phyloP scores from a whole-genome alignment of 129 eudicot genomes.

The Saussurea involucrata region DNA sequence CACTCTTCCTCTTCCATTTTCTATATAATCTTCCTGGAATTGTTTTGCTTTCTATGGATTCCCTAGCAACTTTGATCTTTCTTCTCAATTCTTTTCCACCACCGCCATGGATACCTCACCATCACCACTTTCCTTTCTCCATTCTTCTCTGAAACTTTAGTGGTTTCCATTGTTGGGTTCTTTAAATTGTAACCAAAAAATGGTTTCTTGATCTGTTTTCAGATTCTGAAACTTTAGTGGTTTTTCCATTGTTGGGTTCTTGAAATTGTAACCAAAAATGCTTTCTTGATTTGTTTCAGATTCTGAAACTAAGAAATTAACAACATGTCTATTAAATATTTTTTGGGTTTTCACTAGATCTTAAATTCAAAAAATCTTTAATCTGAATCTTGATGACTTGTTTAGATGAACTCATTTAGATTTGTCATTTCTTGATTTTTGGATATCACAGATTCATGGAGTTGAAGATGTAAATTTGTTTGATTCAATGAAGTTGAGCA shows the following conservation, averaged over 20 bases:
- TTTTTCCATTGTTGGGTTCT: too few species aligned
- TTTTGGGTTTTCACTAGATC: neutral
- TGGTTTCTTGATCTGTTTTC: neutral
- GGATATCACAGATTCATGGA: constrained; percentile 7
- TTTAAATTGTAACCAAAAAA: neutral
- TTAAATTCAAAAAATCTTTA: constrained; percentile 9
- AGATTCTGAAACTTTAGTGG: too few species aligned
- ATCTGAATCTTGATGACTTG: constrained; percentile 4
- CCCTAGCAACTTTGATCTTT: too few species aligned
- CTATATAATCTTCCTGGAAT: too few species aligned
- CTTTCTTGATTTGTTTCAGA: neutral
- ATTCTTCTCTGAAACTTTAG: too few species aligned
- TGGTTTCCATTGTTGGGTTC: too few species aligned
- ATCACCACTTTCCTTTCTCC: too few species aligned
- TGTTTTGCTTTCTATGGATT: too few species aligned
- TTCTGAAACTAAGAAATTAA: neutral
- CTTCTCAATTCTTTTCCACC: too few species aligned
- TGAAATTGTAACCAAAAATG: neutral
- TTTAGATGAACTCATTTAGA: neutral
- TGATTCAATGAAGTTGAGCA: neutral
- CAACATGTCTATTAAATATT: constrained; percentile 11
- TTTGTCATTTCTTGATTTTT: constrained; percentile 10
- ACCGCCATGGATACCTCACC: too few species aligned
- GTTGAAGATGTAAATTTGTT: neutral
- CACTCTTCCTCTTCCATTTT: too few species aligned